Base-by-base conservation (phyloP, 305 asterid genomes). In the Ilex paraguariensis region DNA sequence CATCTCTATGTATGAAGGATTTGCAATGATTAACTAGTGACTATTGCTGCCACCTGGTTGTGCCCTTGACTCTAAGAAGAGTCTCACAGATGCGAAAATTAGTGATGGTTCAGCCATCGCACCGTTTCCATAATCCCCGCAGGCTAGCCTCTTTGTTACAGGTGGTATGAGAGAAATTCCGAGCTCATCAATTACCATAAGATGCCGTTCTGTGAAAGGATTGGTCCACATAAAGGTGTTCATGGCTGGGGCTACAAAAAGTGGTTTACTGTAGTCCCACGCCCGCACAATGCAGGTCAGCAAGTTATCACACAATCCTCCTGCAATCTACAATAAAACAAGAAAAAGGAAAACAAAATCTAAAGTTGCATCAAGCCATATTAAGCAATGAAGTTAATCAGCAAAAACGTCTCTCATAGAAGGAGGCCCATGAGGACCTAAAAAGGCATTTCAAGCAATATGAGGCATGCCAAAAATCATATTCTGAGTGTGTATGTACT, bases 231-330 rank as follows among this genome's bases (percentile, higher is more conserved):
- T 91, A 62, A 88, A 70, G 51, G 96, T 86, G 55, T 91, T 91
- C 98, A 88, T 88, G 57, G 95, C 89, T 45, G 98, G 98, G n/a
- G 98, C 95, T 33, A 91, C 88, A 66, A 88, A 91, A 80, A 88
- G 76, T 7, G 98, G 96, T 56, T 91, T 91, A 61, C 63, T 76
- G 66, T 81, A 86, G 80, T 91, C 95, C 95, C 98, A 91, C 32
- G 98, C 96, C 54, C 96, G 87, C 11, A 88, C 84, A 1, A 91
- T 75, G 73, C 98, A 88, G 28, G 95, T 88, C 74, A 91, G 70
- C 80, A 91, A 77, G 79, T 88, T 88, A 74, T 91, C 92, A 33
- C 98, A 86, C 52, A 91, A 77, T 46, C 98, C 98, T 40, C 96
- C 96, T 21, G 98, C 98, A 77, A 91, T 84, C 96, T 91, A 62